These are phyloP conservation scores for Lichtheimia ramosa DNA, from an alignment of 371 early-diverging fungal genomes.

Conservation along the genomic window DNA sequence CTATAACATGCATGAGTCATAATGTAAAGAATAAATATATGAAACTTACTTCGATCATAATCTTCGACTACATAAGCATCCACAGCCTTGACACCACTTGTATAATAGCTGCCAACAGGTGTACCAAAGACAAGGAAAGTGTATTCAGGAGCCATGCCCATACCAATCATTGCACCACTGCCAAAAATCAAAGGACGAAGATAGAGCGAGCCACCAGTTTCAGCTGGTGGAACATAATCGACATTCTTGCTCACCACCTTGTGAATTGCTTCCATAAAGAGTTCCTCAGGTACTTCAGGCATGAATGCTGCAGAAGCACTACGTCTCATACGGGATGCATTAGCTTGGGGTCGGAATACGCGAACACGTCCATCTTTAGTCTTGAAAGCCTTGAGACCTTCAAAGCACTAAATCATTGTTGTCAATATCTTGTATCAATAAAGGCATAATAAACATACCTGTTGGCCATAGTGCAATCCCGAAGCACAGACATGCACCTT, in stretches of 20 bases:
- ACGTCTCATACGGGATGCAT: slow-evolving; percentile 66
- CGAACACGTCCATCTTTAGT: slow-evolving; percentile 72
- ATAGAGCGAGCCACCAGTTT: slow-evolving; percentile 65
- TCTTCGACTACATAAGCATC: slow-evolving; percentile 67
- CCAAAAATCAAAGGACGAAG: slow-evolving; percentile 75
- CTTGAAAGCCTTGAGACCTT: slow-evolving; percentile 83
- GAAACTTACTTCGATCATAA: slow-evolving; percentile 68
- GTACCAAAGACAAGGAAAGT: slow-evolving; percentile 71
- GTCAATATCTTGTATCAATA: not conserved
- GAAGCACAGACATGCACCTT: slow-evolving; percentile 60
- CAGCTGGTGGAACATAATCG: slow-evolving; percentile 74
- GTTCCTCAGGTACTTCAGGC: slow-evolving; percentile 62
- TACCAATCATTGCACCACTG: slow-evolving; percentile 68
- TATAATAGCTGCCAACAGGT: slow-evolving; percentile 73
- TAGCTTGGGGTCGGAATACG: slow-evolving; percentile 74
- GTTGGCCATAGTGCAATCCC: slow-evolving; percentile 75
- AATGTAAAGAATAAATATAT: not conserved
- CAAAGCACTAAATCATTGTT: slow-evolving; percentile 59
- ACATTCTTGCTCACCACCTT: slow-evolving; percentile 64
- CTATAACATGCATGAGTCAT: slow-evolving; percentile 16
- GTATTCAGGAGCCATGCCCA: slow-evolving; percentile 69
- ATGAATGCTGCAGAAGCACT: slow-evolving; percentile 63
- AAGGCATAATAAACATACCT: slow-evolving; percentile 34
- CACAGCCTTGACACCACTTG: slow-evolving; percentile 72
- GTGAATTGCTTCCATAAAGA: slow-evolving; percentile 67